A percentile compares a stretch with the other conserved stretches of the same genome.
These are phyloP conservation scores for Lolium rigidum DNA, from an alignment of 176 grass and related monocot genomes.

Conservation along the genomic window DNA sequence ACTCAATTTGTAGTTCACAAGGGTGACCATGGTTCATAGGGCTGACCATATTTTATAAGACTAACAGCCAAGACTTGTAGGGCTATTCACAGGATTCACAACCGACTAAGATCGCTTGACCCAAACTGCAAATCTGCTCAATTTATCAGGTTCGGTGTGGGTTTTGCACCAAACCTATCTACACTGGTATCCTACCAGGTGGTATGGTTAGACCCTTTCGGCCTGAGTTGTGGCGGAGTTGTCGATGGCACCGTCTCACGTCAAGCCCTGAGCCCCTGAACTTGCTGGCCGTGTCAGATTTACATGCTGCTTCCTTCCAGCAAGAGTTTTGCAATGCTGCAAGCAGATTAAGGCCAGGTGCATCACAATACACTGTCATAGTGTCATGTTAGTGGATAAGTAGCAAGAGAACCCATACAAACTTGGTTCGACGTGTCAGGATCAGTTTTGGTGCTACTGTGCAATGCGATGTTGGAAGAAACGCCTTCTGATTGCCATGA, in stretches of 20 bases:
- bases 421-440: neutral
- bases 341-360: neutral
- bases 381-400: conserved; percentile 4
- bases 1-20: neutral
- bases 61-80: neutral
- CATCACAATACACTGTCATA: neutral
- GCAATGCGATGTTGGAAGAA: conserved; percentile 17
- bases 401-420: neutral
- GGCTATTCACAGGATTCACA: neutral
- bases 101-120: neutral
- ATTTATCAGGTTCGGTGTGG: neutral
- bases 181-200: neutral
- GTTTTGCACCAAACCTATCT: neutral
- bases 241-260: neutral
- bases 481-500: neutral
- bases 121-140: neutral
- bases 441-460: neutral
- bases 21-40: no score
- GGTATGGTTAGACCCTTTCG: neutral
- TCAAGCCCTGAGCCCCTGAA: neutral
- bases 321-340: conserved; percentile 29
- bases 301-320: neutral
- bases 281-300: neutral
- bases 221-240: neutral
- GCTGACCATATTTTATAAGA: neutral